Evolutionary conservation across 306 rosid genomes (phyloP).

Genomic region (Lathyrus oleraceus): DNA sequence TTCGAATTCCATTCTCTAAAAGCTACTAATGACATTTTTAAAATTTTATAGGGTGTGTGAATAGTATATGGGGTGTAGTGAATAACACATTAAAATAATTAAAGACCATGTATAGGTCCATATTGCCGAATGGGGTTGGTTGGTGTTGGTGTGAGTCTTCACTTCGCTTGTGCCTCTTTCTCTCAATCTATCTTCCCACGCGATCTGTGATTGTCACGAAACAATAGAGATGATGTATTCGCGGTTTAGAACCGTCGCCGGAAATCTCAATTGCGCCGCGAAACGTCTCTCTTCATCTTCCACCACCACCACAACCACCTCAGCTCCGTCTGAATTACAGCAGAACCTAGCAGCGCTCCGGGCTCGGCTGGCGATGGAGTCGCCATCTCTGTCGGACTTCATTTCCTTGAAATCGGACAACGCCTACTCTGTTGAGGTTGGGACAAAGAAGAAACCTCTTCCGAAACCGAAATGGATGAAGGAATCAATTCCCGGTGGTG

Average conservation of each 20-base stretch:
- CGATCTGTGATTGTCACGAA: slow-evolving; percentile 29
- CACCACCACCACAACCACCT: slow-evolving; percentile 1
- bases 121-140: neutral
- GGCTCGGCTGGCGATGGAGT: slow-evolving; percentile 70
- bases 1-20: too few species aligned
- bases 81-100: too few species aligned
- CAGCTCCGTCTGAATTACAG: slow-evolving; percentile 49
- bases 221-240: slow-evolving; percentile 45
- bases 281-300: slow-evolving; percentile 58
- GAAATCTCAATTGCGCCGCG: slow-evolving; percentile 44
- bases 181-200: slow-evolving; percentile 27
- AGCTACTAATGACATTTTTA: too few species aligned
- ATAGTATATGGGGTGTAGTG: too few species aligned
- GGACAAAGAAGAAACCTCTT: slow-evolving; percentile 96
- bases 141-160: slow-evolving; percentile 6
- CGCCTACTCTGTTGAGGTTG: slow-evolving; percentile 86
- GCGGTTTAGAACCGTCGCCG: slow-evolving; percentile 46
- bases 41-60: too few species aligned
- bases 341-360: slow-evolving; percentile 77
- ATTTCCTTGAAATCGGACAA: slow-evolving; percentile 45
- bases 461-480: slow-evolving; percentile 99
- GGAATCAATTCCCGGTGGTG: slow-evolving; percentile 93
- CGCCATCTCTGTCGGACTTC: slow-evolving; percentile 61
- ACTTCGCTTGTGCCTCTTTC: slow-evolving; percentile 13
- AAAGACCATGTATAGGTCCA: neutral